Conservation (phyloP, 768 basidiomycete genomes). For the Vishniacozyma victoriae region DNA sequence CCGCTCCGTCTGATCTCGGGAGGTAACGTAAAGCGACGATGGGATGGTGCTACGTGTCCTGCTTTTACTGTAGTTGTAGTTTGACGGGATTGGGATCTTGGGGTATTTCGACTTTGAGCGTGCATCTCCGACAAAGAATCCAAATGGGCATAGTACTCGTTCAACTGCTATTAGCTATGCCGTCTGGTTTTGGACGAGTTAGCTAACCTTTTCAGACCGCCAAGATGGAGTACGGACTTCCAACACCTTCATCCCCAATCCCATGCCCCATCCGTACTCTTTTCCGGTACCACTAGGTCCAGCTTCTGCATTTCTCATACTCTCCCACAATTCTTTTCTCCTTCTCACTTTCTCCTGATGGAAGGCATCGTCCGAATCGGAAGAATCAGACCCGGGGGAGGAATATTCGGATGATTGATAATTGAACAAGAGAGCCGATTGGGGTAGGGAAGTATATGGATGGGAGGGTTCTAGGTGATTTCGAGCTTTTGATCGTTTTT, state of each 20-base stretch:
- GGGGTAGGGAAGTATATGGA: constrained; percentile 9
- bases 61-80: constrained; percentile 2
- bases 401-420: constrained; percentile 47
- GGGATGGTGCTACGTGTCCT: constrained; percentile 35
- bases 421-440: constrained; percentile 32
- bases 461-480: too few species aligned
- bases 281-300: constrained; percentile 5
- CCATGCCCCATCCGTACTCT: constrained; percentile 24
- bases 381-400: constrained; percentile 32
- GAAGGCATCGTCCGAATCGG: constrained; percentile 1
- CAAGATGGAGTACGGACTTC: constrained; percentile 43
- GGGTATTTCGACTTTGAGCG: neutral
- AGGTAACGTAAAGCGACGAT: constrained; percentile 26
- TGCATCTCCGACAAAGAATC: neutral
- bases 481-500: constrained; percentile 34
- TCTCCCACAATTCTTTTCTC: neutral
- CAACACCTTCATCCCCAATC: constrained; percentile 36
- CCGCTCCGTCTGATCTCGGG: neutral
- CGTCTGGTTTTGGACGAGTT: neutral
- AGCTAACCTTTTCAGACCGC: constrained; percentile 37
- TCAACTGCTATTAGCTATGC: neutral
- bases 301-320: neutral
- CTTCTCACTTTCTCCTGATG: neutral
- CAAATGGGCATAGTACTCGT: neutral
- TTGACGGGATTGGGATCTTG: neutral